Base-by-base conservation (phyloP, 768 basidiomycete genomes). In the Austroboletus eburneus region DNA sequence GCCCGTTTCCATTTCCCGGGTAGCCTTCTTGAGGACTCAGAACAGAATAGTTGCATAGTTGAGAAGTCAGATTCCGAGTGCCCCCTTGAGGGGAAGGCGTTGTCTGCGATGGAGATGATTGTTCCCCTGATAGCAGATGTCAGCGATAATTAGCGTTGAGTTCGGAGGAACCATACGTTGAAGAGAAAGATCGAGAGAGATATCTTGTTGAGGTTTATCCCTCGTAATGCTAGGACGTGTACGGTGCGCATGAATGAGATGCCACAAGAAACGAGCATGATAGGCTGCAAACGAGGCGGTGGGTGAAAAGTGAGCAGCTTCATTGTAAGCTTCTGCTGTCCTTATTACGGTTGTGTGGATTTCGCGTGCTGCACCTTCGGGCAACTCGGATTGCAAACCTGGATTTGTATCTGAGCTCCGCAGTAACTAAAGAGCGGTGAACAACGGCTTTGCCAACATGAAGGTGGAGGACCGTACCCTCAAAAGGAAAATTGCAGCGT, bases 181-280 rank as follows among this genome's bases (percentile, higher is more conserved):
- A 25, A 77, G 65, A 54, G 77, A 71, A 61, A 75, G 73, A 66
- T 83, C 80, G 64, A 83, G 71, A 44, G 76, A 64, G 56, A 73
- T 62, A 52, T 58, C 68, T 39, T 73, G 61, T 68, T 58, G 67
- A 55, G 42, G 63, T 56, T 49, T 73, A 37, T 61, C 63, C 45
- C 74, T 56, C 59, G 61, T 51, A 71, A 70, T 53, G 48, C 62
- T 42, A 48, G 73, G 73, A 46, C 77, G 76, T 41, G 73, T 64
- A 54, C 78, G 77, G 57, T 80, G 75, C 46, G 75, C 74, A 56
- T 87, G 74, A 32, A 91, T 73, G 38, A 91, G 72, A 46, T 75
- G 79, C 58, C 80, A 79, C 32, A 92, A 69, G 68, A 92, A 92
- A 42, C 88, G 83, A 33, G 85, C 80, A 57, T 91, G 89, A 51